A percentile compares a stretch with the other conserved stretches of the same genome.
Evolutionary conservation across 805 yeast genomes (phyloP).

Genomic region (Starmerella potacharoeniae): DNA sequence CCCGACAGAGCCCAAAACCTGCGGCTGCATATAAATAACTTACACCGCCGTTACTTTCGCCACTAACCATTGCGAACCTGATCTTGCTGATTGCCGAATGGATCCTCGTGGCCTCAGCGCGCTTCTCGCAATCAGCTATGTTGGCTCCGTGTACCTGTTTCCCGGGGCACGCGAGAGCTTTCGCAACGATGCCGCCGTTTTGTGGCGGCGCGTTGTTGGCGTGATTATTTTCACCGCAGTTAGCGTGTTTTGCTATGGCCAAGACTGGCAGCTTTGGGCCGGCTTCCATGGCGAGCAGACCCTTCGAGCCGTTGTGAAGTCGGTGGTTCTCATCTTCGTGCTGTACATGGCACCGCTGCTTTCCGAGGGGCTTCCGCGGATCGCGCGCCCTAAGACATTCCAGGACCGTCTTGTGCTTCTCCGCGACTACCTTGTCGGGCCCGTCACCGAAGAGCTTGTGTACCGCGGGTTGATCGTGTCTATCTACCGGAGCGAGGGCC

Average conservation of each 20-base stretch:
- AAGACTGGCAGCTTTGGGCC: constrained; percentile 5
- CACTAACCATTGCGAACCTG: background rate
- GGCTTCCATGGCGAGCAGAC: background rate
- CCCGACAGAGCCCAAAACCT: background rate
- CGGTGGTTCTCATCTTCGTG: background rate
- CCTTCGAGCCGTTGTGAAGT: background rate
- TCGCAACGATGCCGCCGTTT: constrained; percentile 4
- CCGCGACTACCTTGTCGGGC: constrained; percentile 57
- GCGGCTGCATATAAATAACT: background rate
- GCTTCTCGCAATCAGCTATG: constrained; percentile 12
- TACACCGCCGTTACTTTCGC: background rate
- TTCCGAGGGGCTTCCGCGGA: constrained; percentile 4
- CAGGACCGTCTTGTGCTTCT: constrained; percentile 27
- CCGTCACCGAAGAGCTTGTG: constrained; percentile 65
- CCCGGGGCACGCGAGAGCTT: constrained; percentile 16
- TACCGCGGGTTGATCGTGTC: constrained; percentile 43
- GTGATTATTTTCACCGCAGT: constrained; percentile 6
- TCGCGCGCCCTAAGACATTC: background rate
- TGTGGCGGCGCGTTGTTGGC: constrained; percentile 15
- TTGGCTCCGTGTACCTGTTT: constrained; percentile 19
- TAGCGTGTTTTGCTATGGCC: constrained; percentile 1
- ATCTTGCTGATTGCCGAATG: background rate
- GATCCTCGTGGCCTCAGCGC: constrained; percentile 5
- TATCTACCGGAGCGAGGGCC: constrained; percentile 22
- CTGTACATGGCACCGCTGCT: constrained; percentile 11